Evolutionary conservation across 257 asterid genomes (phyloP), one percentile per base, ranked within the genome.

Genomic region (Jaltomata sinuosa): DNA sequence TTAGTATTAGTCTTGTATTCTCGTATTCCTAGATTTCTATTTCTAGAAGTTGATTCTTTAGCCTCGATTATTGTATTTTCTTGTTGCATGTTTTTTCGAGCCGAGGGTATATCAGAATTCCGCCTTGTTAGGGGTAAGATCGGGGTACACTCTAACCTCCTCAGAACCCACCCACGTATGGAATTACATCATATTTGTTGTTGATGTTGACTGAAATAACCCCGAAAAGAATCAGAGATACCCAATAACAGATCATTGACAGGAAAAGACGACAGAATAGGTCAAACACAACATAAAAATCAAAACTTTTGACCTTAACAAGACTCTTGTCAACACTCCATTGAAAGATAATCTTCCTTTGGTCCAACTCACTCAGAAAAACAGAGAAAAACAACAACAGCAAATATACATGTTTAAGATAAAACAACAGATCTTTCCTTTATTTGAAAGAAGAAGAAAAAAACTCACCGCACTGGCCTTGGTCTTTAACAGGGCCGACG

Each of bases 381-480:
- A n/a, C 22, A 11, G 11, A 45, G 12, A 25, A 50, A 78, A 16
- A 19, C 6, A 42, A 42, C 25, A 25, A 19, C 62, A 49, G 29
- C 12, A 49, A 50, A 16, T 25, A 4, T 3, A 34, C 7, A 31
- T 14, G 40, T 12, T 78, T 54, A 12, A 11, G 6, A 77, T 25
- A 72, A 16, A 78, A 8, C 3, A 62, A 1, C 21, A 62, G 21
- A 12, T 34, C 8, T 62, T 59, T 25, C 34, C 4, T 11, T 32
- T 12, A 45, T 16, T 42, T 16, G 2, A 78, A 42, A 29, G 50
- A 62, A 2, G 34, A 34, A 0, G 2, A 15, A 29, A 14, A 62
- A 15, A n/a, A 21, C 93, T 84, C 82, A 94, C 99, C 99, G 22
- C 98, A 94, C 62, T 91, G 97, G 80, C 99, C 99, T 85, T 96